Conservation (phyloP, 139 green algal genomes). For the Deuterostichococcus epilithicus region DNA sequence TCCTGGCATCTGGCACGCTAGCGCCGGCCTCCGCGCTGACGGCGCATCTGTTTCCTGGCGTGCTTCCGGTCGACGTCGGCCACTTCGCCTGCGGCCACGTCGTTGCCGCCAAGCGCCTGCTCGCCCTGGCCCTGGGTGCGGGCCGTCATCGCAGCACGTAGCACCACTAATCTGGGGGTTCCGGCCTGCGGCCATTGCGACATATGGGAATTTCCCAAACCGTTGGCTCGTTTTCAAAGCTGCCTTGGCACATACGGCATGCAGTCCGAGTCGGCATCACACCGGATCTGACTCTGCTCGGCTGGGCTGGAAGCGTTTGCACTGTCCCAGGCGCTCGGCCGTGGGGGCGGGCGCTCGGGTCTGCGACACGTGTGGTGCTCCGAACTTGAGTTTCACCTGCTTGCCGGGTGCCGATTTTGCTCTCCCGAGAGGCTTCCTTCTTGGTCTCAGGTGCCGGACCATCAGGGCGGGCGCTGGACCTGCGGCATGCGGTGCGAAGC, state of each 20-base stretch:
- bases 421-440: background rate
- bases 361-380: no score
- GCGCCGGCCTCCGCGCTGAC: slow-evolving; percentile 62
- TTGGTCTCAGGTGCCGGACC: slow-evolving; percentile 32
- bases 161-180: background rate
- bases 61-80: slow-evolving; percentile 27
- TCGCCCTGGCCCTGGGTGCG: slow-evolving; percentile 52
- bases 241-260: no score
- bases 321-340: no score
- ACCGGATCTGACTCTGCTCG: no score
- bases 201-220: no score
- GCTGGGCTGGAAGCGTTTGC: no score
- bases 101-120: slow-evolving; percentile 56
- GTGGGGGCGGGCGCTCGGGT: no score
- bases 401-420: no score
- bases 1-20: slow-evolving; percentile 91
- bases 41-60: slow-evolving; percentile 55
- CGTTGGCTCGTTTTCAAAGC: no score
- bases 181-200: no score
- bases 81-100: slow-evolving; percentile 89
- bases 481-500: slow-evolving; percentile 45
- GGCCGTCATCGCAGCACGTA: slow-evolving; percentile 17
- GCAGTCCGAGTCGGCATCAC: no score
- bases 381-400: no score
- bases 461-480: slow-evolving; percentile 59